Conservation (phyloP, 345 rosid species). For the Orychophragmus violaceus region DNA sequence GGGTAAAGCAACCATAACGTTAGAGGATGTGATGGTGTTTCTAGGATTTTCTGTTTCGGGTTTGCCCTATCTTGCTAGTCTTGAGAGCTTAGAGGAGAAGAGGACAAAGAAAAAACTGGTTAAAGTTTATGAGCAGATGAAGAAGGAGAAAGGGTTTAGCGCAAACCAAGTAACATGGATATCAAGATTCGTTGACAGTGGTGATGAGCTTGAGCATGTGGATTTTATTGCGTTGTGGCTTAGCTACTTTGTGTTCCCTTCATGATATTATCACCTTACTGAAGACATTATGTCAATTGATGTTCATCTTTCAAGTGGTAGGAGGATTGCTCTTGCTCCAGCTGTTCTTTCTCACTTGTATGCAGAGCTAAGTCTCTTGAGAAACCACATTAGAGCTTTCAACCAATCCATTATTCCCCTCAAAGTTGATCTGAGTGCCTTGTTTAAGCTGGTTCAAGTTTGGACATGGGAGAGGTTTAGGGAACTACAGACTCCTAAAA, state of each 20-base stretch:
- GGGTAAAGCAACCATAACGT: constrained; percentile 50
- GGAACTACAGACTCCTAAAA: constrained; percentile 23
- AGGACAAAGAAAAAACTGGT: not conserved
- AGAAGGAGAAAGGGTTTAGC: too few relatives aligned
- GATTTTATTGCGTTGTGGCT: constrained; percentile 42
- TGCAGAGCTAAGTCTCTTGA: constrained; percentile 32
- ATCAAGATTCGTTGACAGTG: constrained; percentile 26
- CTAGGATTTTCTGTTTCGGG: constrained; percentile 46
- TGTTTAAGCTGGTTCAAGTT: constrained; percentile 38
- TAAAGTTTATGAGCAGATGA: not conserved
- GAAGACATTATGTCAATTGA: constrained; percentile 15
- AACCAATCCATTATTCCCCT: too few relatives aligned
- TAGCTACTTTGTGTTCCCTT: constrained; percentile 25
- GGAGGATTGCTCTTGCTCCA: constrained; percentile 37
- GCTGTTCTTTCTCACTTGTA: constrained; percentile 40
- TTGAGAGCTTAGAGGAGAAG: not conserved
- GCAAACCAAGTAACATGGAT: not conserved
- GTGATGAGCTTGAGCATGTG: constrained; percentile 38
- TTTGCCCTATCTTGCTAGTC: constrained; percentile 30
- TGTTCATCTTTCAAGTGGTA: constrained; percentile 34
- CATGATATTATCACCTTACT: not conserved
- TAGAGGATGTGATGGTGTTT: constrained; percentile 40
- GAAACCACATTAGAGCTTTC: constrained; percentile 12
- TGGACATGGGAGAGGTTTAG: constrained; percentile 51
- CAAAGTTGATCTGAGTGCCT: constrained; percentile 9